These are phyloP conservation scores for Arachis monticola DNA, from an alignment of 331 rosid genomes.

Conservation along the genomic window DNA sequence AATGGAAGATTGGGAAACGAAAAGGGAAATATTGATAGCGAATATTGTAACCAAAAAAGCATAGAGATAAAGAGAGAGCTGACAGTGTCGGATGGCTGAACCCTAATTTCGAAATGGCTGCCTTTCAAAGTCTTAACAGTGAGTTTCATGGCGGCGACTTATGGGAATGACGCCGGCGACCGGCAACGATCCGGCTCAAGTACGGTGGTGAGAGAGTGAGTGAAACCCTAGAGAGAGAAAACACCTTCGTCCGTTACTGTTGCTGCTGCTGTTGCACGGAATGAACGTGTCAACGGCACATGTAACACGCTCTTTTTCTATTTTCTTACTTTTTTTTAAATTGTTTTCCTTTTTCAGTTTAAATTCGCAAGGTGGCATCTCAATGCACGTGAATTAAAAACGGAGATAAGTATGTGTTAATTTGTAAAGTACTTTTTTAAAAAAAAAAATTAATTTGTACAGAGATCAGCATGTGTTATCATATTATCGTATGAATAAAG, in stretches of 20 bases:
- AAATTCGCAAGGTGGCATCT: neutral
- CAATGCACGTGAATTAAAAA: neutral
- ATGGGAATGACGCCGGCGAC: conserved; percentile 33
- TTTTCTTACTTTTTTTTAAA: neutral
- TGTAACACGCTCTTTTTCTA: conserved; percentile 1
- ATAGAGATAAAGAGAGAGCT: conserved; percentile 31
- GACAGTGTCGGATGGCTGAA: conserved; percentile 79
- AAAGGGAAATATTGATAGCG: neutral
- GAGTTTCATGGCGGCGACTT: conserved; percentile 69
- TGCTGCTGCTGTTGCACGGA: conserved; percentile 11
- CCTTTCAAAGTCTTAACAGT: conserved; percentile 90
- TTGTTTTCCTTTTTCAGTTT: neutral
- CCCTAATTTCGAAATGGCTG: conserved; percentile 88
- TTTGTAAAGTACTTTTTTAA: too few relatives aligned
- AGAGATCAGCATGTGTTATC: too few relatives aligned
- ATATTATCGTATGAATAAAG: too few relatives aligned
- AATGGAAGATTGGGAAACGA: neutral
- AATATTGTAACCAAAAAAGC: neutral
- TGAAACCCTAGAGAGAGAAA: conserved; percentile 43
- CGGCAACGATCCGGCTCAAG: conserved; percentile 32
- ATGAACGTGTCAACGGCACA: conserved; percentile 28
- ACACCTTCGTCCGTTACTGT: neutral
- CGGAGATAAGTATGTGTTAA: neutral
- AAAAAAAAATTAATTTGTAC: too few relatives aligned
- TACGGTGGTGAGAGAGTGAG: conserved; percentile 26